Evolutionary conservation across 164 flowering plant species (phyloP).

Genomic region (Magnolia kwangsiensis): DNA sequence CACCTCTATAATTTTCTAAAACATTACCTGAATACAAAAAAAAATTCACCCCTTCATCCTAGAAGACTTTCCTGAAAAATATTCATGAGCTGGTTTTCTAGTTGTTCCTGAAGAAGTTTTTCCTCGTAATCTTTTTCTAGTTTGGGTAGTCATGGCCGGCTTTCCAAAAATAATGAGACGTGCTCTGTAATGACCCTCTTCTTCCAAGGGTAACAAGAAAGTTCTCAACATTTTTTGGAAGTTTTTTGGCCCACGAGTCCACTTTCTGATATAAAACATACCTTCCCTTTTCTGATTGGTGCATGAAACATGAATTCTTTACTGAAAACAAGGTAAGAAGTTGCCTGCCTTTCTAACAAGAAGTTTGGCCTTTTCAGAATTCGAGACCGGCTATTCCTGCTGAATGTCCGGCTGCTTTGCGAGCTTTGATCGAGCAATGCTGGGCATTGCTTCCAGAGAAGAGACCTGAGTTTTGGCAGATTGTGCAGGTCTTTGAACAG

Average conservation of each 20-base stretch:
- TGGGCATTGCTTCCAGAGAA: conserved; percentile 60
- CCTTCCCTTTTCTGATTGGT: neutral
- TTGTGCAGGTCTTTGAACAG: conserved; percentile 70
- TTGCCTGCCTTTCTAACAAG: conserved; percentile 1
- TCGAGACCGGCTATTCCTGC: conserved; percentile 65
- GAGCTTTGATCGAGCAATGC: conserved; percentile 67
- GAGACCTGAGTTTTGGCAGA: conserved; percentile 74
- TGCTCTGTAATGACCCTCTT: too few relatives aligned
- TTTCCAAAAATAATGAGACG: too few relatives aligned
- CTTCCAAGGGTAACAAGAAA: too few relatives aligned
- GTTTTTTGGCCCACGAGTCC: neutral
- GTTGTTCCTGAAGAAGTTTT: neutral
- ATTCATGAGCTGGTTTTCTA: neutral
- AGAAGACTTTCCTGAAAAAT: too few relatives aligned
- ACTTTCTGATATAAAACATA: neutral
- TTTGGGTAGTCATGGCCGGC: neutral
- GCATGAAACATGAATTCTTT: neutral
- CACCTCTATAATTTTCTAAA: neutral
- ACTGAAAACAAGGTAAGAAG: neutral
- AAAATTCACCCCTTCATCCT: too few relatives aligned
- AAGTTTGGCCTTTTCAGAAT: conserved; percentile 44
- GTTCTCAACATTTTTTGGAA: too few relatives aligned
- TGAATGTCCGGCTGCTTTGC: conserved; percentile 62
- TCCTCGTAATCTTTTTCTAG: neutral
- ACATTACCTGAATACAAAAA: too few relatives aligned